A percentile compares a stretch with the other conserved stretches of the same genome.
These are phyloP conservation scores for Rhizophora mangle DNA, from an alignment of 345 rosid species.

Conservation along the genomic window DNA sequence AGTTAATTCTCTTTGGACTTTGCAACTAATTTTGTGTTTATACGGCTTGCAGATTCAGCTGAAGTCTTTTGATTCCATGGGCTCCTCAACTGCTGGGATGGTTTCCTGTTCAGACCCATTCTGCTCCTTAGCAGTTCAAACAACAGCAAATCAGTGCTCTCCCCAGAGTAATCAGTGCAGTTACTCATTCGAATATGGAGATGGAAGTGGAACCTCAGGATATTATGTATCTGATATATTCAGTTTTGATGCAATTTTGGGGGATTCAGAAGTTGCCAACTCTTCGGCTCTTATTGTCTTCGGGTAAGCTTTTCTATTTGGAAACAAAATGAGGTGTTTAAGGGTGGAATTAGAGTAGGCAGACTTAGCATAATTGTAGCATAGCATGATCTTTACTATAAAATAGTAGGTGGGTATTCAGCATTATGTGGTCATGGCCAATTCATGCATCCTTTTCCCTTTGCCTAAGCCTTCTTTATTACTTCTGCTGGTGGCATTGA, in stretches of 20 bases:
- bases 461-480: not conserved
- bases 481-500: slow-evolving; percentile 14
- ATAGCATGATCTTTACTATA: too few relatives aligned
- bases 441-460: not conserved
- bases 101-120: slow-evolving; percentile 52
- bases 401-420: too few relatives aligned
- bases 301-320: slow-evolving; percentile 55
- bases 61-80: slow-evolving; percentile 62
- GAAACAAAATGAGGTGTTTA: not conserved
- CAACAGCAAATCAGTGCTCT: slow-evolving; percentile 64
- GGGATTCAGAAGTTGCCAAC: slow-evolving; percentile 60
- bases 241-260: slow-evolving; percentile 66
- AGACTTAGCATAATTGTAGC: not conserved
- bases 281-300: slow-evolving; percentile 77
- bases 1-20: slow-evolving; percentile 1
- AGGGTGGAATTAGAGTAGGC: not conserved
- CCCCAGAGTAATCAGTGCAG: slow-evolving; percentile 64
- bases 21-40: slow-evolving; percentile 11
- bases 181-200: slow-evolving; percentile 87
- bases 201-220: slow-evolving; percentile 95
- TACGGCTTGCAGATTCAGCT: slow-evolving; percentile 58
- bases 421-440: not conserved
- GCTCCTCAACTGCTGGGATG: slow-evolving; percentile 60
- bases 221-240: slow-evolving; percentile 68
- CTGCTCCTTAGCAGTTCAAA: slow-evolving; percentile 43